A percentile compares a stretch with the other conserved stretches of the same genome.
phyloP scores from a whole-genome alignment of 2,329 filamentous ascomycete genomes.

The Exserohilum rostratum region DNA sequence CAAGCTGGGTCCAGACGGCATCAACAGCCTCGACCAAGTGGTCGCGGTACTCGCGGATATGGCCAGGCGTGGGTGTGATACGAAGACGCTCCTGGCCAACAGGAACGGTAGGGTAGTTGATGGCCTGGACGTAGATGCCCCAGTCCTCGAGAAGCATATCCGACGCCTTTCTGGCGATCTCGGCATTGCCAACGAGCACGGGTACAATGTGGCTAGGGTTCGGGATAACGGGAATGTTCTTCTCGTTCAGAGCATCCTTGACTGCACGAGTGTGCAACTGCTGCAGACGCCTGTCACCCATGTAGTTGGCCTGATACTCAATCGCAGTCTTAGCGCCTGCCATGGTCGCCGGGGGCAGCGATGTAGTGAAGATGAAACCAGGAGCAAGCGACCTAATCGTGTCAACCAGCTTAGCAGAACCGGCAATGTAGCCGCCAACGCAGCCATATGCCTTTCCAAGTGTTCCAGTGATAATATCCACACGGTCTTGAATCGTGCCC shows the following conservation, averaged over 20 bases:
- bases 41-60: constrained; percentile 82
- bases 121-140: constrained; percentile 95
- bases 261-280: constrained; percentile 95
- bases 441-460: constrained; percentile 98
- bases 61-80: constrained; percentile 94
- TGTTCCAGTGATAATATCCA: constrained; percentile 97
- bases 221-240: constrained; percentile 93
- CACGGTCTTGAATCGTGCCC: constrained; percentile 90
- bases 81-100: constrained; percentile 96
- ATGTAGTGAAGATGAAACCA: constrained; percentile 98
- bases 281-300: constrained; percentile 87
- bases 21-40: constrained; percentile 85
- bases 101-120: constrained; percentile 98
- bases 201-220: constrained; percentile 98
- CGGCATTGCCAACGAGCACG: constrained; percentile 90
- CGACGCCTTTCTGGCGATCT: constrained; percentile 87
- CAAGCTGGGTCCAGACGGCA: constrained; percentile 84
- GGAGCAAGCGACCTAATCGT: constrained; percentile 92
- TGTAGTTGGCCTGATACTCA: constrained; percentile 86
- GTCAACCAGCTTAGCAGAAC: constrained; percentile 84
- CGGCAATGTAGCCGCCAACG: constrained; percentile 97
- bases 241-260: constrained; percentile 78
- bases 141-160: constrained; percentile 90
- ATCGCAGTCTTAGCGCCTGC: constrained; percentile 90
- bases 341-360: constrained; percentile 94